Evolutionary conservation across 257 asterid species (phyloP), one percentile per base, ranked within the genome.

Genomic region (Fraxinus cuspidata): DNA sequence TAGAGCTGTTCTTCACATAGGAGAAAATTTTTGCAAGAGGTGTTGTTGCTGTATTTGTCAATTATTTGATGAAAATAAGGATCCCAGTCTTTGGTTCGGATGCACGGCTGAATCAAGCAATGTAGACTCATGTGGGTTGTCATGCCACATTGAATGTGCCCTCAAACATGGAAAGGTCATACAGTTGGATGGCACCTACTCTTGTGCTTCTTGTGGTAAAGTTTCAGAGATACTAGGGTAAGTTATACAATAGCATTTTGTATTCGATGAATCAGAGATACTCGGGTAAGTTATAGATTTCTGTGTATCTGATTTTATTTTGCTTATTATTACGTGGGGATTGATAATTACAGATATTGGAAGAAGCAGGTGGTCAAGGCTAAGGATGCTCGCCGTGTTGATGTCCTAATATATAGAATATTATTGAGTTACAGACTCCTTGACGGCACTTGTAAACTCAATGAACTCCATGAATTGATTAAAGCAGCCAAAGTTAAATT

Each of bases 141-240:
- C 97, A 78, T 91, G 97, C 88, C 97, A 93, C 83, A 85, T 91
- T 78, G 96, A 91, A 60, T 93, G 96, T 82, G 97, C 97, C 74
- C 85, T 87, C 72, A 90, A 87, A 79, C 89, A 82, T 11, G 89
- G 92, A 67, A 92, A 92, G 89, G 96, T 89, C 87, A 89, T 89
- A 93, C 95, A 89, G 85, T 83, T 91, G 80, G 97, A 92, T 87
- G 96, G 96, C 75, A 92, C 94, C 83, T 92, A 89, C 77, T 92
- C 96, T 78, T 92, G 97, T 80, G 90, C 95, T 84, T 89, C 94
- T 60, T 92, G 97, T 86, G 93, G 91, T 38, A 92, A 92, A 85
- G 97, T 92, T 60, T 91, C 95, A 16, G 96, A 92, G 77, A 88
- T 92, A 78, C 95, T 91, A 23, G 94, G 96, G 97, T 92, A 81